Conservation (phyloP, 352 stramenopile genomes). For the Globisporangium heterothallicum region DNA sequence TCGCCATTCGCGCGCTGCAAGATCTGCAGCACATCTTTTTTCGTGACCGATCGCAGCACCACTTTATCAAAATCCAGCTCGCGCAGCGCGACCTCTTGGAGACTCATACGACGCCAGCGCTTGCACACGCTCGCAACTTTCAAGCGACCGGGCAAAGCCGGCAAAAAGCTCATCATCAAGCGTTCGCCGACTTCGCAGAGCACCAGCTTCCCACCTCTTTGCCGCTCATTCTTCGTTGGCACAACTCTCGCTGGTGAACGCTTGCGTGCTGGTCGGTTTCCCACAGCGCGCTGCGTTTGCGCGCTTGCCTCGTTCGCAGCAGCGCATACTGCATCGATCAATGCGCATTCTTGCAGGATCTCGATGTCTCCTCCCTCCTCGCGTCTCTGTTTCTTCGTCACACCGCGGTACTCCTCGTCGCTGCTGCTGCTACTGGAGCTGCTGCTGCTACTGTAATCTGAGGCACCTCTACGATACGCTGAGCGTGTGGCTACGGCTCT, state of each 20-base stretch:
- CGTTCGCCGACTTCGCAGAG: constrained; percentile 42
- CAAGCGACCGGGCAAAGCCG: constrained; percentile 44
- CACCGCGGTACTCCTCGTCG: background rate
- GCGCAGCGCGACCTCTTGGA: constrained; percentile 28
- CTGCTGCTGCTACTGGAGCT: background rate
- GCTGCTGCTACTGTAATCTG: background rate
- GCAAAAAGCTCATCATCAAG: constrained; percentile 42
- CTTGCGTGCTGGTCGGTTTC: background rate
- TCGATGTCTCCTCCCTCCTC: background rate
- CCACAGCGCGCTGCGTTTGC: background rate
- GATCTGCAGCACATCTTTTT: constrained; percentile 31
- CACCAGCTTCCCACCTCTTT: constrained; percentile 2
- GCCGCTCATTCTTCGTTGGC: background rate
- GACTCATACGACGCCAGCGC: constrained; percentile 42
- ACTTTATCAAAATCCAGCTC: constrained; percentile 47
- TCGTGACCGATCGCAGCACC: constrained; percentile 19
- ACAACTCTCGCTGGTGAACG: background rate
- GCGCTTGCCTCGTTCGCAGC: background rate
- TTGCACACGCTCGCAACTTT: constrained; percentile 47
- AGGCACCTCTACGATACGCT: background rate
- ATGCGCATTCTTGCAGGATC: background rate
- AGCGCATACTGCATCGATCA: constrained; percentile 5
- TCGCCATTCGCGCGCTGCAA: constrained; percentile 29
- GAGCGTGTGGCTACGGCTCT: background rate
- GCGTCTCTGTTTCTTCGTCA: background rate